Evolutionary conservation across 352 stramenopile species (phyloP).

Genomic region (Phytophthora pseudosyringae): DNA sequence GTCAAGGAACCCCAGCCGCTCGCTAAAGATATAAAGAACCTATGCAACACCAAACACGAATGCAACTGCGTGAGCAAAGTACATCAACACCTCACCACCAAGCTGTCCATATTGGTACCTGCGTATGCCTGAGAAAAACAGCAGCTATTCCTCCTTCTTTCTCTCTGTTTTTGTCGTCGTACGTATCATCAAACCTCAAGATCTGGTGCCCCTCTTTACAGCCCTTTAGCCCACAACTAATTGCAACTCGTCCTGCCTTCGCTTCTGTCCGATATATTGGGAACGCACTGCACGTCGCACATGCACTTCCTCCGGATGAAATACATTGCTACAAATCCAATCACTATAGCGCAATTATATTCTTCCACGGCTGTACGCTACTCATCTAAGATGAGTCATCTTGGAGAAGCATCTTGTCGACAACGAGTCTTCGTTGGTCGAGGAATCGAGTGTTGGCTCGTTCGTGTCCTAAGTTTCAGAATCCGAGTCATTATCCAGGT

Average conservation of each 20-base stretch:
- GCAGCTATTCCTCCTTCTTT: conserved; percentile 29
- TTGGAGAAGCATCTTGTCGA: conserved; percentile 33
- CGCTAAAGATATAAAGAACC: conserved; percentile 73
- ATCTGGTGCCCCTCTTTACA: conserved; percentile 29
- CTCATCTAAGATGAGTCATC: too few species aligned
- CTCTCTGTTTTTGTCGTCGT: conserved; percentile 16
- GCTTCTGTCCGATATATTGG: conserved; percentile 57
- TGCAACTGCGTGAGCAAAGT: neutral
- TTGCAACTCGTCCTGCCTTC: conserved; percentile 35
- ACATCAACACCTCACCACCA: neutral
- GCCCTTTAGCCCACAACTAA: conserved; percentile 39
- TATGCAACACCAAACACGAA: conserved; percentile 6
- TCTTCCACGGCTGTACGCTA: conserved; percentile 58
- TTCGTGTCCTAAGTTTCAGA: too few species aligned
- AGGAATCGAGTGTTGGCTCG: too few species aligned
- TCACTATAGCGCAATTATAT: conserved; percentile 49
- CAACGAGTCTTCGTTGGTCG: too few species aligned
- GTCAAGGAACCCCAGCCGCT: conserved; percentile 59
- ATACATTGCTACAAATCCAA: conserved; percentile 52
- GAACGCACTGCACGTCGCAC: conserved; percentile 44
- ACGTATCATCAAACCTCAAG: conserved; percentile 42
- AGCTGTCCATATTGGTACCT: conserved; percentile 23
- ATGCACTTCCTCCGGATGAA: conserved; percentile 38
- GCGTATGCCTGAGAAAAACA: conserved; percentile 58
- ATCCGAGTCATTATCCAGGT: too few species aligned